Base-by-base conservation (phyloP, 1,284 basidiomycete species). In the Naganishia sp. region DNA sequence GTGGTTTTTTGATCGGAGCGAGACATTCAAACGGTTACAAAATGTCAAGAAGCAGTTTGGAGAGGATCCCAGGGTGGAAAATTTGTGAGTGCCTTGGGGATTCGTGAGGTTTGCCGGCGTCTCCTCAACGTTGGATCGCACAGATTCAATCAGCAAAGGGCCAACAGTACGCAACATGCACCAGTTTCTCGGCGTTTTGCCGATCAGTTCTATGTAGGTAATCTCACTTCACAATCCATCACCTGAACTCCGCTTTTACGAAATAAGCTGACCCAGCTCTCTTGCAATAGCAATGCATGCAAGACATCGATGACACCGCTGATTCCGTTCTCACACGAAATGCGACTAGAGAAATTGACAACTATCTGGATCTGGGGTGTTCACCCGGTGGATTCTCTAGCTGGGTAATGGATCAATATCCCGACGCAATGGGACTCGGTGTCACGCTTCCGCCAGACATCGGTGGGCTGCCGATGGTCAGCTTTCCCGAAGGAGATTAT, bases 81-180 rank as follows among this genome's bases (percentile, higher is more conserved):
- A 67, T 21, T 45, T 67, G 65, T 67, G 42, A 35, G 65, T 11
- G 1, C 11, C 0, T 1, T 13, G 2, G 25, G 2, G 23, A 2
- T 9, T 41, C 17, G 11, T 31, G 42, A 39, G 18, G 11, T 25
- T 15, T 1, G 11, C 23, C 23, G 32, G 9, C n/a, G 15, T 35
- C 13, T 21, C 9, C 46, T 43, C 1, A 50, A 35, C 15, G 9
- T 31, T 25, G 39, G 23, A 47, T 11, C 9, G 6, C 5, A 7
- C 10, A 66, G 65, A 23, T 66, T 67, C 52, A 67, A 67, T 41
- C 57, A 67, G 39, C 57, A 67, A n/a, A 50, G 65, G 45, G 60
- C 60, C 23, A 58, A 67, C 21, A 67, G 60, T 45, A 63, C 52
- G 10, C 45, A 58, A 18, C 52, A 67, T 45, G 43, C 60, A 31